phyloP scores from a whole-genome alignment of 352 stramenopile genomes.

The Phytophthora chlamydospora region DNA sequence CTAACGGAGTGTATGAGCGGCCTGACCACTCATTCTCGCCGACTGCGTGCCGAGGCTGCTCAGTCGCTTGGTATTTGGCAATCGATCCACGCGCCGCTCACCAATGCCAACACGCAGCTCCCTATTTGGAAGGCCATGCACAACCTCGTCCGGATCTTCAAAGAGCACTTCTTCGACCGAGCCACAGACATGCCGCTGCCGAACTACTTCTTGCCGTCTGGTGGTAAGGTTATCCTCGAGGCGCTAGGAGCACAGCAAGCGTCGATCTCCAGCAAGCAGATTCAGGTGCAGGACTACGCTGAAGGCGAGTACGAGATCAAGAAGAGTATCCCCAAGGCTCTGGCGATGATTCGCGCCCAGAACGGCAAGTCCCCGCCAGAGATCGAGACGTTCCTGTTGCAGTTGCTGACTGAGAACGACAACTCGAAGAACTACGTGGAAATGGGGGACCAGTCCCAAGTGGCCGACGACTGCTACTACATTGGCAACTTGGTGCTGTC shows the following conservation, averaged over 20 bases:
- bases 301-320: slow-evolving; percentile 90
- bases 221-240: slow-evolving; percentile 84
- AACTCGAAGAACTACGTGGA: slow-evolving; percentile 92
- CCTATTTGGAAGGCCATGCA: slow-evolving; percentile 89
- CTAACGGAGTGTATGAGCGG: slow-evolving; percentile 88
- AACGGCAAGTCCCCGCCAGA: slow-evolving; percentile 81
- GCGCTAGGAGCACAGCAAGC: slow-evolving; percentile 77
- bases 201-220: slow-evolving; percentile 87
- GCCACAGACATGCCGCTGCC: slow-evolving; percentile 84
- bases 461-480: slow-evolving; percentile 88
- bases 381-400: slow-evolving; percentile 81
- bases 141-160: slow-evolving; percentile 90
- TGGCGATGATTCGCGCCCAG: slow-evolving; percentile 80
- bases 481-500: slow-evolving; percentile 79
- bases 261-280: slow-evolving; percentile 85
- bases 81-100: slow-evolving; percentile 83
- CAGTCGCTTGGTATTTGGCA: slow-evolving; percentile 85
- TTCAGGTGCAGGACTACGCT: slow-evolving; percentile 87
- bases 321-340: slow-evolving; percentile 77
- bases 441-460: slow-evolving; percentile 86
- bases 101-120: slow-evolving; percentile 79
- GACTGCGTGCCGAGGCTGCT: slow-evolving; percentile 74
- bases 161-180: slow-evolving; percentile 88
- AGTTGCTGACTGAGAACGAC: slow-evolving; percentile 84
- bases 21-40: slow-evolving; percentile 80